These are phyloP conservation scores for Cyclanthera cordifolia DNA, from an alignment of 306 rosid species.

Conservation along the genomic window DNA sequence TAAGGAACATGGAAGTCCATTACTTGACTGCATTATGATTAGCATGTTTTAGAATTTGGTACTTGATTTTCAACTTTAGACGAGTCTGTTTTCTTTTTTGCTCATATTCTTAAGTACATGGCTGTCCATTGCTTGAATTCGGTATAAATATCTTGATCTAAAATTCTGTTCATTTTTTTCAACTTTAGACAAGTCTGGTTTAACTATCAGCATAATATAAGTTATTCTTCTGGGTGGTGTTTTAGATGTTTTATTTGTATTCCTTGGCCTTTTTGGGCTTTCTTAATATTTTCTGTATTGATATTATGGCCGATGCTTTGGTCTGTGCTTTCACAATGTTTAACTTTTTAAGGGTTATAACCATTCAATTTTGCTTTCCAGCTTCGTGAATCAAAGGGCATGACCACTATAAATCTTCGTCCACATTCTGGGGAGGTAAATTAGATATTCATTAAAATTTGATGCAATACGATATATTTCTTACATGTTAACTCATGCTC, in stretches of 20 bases:
- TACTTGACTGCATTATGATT: background rate
- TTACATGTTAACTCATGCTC: constrained; percentile 11
- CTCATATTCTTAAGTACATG: no score
- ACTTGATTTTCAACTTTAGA: no score
- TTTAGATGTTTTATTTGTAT: background rate
- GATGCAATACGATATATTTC: background rate
- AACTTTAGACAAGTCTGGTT: no score
- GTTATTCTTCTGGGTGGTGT: background rate
- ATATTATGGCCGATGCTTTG: background rate
- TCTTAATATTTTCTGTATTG: background rate
- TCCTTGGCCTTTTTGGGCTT: background rate
- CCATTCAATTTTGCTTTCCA: constrained; percentile 22
- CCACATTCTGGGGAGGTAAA: constrained; percentile 97
- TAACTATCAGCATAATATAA: no score
- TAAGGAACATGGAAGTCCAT: background rate
- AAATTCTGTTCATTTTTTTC: no score
- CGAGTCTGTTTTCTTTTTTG: no score
- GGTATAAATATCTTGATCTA: background rate
- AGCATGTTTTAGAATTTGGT: background rate
- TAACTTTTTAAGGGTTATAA: background rate
- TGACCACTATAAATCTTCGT: constrained; percentile 92
- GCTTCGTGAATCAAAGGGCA: constrained; percentile 97
- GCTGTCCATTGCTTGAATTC: background rate
- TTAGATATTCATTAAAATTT: background rate
- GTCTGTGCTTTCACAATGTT: background rate